Conservation (phyloP, 108 stramenopile species). For the Cylindrotheca closterium region DNA sequence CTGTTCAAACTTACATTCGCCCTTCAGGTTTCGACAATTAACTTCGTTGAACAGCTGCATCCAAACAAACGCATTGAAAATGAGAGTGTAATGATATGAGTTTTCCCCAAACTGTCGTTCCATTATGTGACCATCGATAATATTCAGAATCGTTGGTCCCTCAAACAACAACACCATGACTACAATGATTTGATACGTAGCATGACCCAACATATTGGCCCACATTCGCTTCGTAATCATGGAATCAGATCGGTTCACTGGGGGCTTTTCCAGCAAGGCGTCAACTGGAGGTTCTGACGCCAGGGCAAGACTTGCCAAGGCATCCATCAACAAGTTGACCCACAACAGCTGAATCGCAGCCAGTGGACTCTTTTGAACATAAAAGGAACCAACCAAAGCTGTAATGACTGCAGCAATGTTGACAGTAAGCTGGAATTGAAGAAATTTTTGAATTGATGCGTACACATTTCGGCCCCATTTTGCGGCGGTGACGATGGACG, state of each 20-base stretch:
- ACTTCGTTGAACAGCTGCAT: conserved; percentile 98
- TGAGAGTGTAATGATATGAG: conserved; percentile 84
- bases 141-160: conserved; percentile 54
- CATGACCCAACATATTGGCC: conserved; percentile 92
- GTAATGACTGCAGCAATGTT: conserved; percentile 92
- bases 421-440: conserved; percentile 98
- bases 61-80: conserved; percentile 98
- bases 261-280: conserved; percentile 73
- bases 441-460: conserved; percentile 96
- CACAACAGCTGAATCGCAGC: conserved; percentile 97
- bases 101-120: conserved; percentile 49
- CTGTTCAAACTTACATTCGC: conserved; percentile 57
- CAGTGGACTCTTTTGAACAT: conserved; percentile 85
- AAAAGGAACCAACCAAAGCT: conserved; percentile 88
- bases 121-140: conserved; percentile 52
- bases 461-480: conserved; percentile 98
- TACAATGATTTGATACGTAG: conserved; percentile 78
- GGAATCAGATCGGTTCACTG: conserved; percentile 71
- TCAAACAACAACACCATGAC: conserved; percentile 72
- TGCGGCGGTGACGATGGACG: conserved; percentile 96
- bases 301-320: conserved; percentile 93
- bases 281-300: conserved; percentile 93
- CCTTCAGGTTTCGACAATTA: conserved; percentile 84
- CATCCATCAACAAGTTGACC: conserved; percentile 99
- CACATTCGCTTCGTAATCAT: conserved; percentile 89